Base-by-base conservation (phyloP, 2,329 filamentous ascomycete genomes). In the Venturia pyrina region DNA sequence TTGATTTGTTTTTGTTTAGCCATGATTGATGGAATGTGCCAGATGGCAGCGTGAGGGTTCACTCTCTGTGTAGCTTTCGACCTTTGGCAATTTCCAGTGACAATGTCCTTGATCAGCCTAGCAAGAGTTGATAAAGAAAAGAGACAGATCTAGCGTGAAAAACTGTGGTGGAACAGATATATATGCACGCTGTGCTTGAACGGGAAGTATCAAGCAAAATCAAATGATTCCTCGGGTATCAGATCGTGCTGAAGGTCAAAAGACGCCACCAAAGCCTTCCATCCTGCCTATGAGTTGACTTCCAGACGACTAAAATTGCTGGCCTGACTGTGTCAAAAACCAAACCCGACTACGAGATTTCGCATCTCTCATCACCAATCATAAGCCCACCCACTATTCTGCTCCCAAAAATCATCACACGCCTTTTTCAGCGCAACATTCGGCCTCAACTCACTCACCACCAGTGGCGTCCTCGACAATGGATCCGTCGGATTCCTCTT, bases 341-440 rank as follows among this genome's bases (percentile, higher is more conserved):
- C 2, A 28, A 28, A 28, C 28, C 28, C 28, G 28, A 28, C 28
- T 28, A 28, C 28, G 28, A 28, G 28, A 28, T 28, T 28, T 28
- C 4, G 28, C 28, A 28, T 28, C 28, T 4, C 28, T 28, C 28
- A 28, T 37, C 32, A 59, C 53, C 90, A 98, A 74, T 97, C 93
- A 48, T 90, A 92, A 0, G 92, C 91, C 90, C 95, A 96, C 11
- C 91, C 93, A 32, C 68, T 71, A 71, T 96, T 97, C 70, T 90
- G 81, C 37, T 89, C 83, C 67, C 97, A 79, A 71, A 96, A 98
- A 70, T 95, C 90, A 59, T 90, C 87, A 73, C 91, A 96, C 0
- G 91, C 93, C 64, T 90, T 84, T 74, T 88, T 91, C 66, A 98
- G 80, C 0, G 84, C 89, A 57, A 96, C 81, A 74, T 98, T 98